Percentiles rank a stretch among this genome's conserved stretches.
phyloP scores from a whole-genome alignment of 306 rosid genomes.

The Casuarina cunninghamiana region DNA sequence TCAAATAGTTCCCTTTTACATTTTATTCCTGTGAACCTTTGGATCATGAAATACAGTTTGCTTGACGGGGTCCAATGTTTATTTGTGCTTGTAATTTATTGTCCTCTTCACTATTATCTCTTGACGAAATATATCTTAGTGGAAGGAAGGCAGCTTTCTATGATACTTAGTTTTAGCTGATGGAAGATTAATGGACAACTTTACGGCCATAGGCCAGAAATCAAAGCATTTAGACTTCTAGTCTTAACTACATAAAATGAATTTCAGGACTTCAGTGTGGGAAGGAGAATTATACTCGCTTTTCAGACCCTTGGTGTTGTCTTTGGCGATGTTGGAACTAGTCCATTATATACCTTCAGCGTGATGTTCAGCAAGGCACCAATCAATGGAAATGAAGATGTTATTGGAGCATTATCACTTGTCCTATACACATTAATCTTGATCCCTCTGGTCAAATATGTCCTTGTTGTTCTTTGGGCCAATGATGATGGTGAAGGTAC shows the following conservation, averaged over 20 bases:
- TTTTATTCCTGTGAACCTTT: background rate
- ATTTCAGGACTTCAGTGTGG: conserved; percentile 72
- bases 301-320: conserved; percentile 97
- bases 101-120: background rate
- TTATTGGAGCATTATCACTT: conserved; percentile 89
- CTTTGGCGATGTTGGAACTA: conserved; percentile 99
- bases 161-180: background rate
- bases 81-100: background rate
- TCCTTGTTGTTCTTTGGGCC: conserved; percentile 91
- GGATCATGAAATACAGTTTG: background rate
- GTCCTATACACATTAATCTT: conserved; percentile 88
- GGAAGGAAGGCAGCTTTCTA: background rate
- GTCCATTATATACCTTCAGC: conserved; percentile 91
- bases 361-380: conserved; percentile 97
- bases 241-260: conserved; percentile 19
- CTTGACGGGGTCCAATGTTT: background rate
- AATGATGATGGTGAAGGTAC: conserved; percentile 98
- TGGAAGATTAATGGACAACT: conserved; percentile 2
- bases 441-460: conserved; percentile 93
- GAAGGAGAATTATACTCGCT: conserved; percentile 65
- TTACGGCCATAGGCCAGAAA: conserved; percentile 5
- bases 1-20: background rate
- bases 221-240: conserved; percentile 5
- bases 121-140: background rate
- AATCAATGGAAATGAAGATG: conserved; percentile 76